phyloP scores from a whole-genome alignment of 176 grass and related monocot genomes.

The Areca catechu region DNA sequence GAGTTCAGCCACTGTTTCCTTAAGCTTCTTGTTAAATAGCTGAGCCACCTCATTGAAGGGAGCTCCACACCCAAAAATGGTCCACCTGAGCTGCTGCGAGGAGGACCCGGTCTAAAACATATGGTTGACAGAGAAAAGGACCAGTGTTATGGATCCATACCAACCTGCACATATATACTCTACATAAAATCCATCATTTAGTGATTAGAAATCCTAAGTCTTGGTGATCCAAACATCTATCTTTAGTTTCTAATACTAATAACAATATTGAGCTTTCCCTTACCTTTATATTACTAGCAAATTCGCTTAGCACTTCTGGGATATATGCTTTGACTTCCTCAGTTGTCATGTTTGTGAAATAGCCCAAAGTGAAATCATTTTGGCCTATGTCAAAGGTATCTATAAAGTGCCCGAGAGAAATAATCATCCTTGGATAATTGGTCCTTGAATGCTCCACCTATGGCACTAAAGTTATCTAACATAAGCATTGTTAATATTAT shows the following conservation, averaged over 20 bases:
- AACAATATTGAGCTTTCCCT: too few relatives aligned
- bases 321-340: conserved; percentile 50
- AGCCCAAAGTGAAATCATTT: conserved; percentile 80
- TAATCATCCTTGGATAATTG: conserved; percentile 56
- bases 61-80: conserved; percentile 43
- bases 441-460: conserved; percentile 54
- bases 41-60: conserved; percentile 68
- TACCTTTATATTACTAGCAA: conserved; percentile 59
- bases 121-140: conserved; percentile 81
- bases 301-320: conserved; percentile 61
- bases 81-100: conserved; percentile 28
- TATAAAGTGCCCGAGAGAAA: conserved; percentile 81
- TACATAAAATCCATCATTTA: conserved; percentile 9
- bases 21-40: conserved; percentile 60
- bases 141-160: conserved; percentile 95
- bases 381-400: conserved; percentile 94
- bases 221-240: too few relatives aligned
- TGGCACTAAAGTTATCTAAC: too few relatives aligned
- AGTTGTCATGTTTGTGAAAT: conserved; percentile 52
- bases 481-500: too few relatives aligned
- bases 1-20: conserved; percentile 55
- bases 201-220: too few relatives aligned
- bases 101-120: conserved; percentile 41
- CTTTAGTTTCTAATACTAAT: too few relatives aligned
- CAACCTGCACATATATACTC: conserved; percentile 40